phyloP scores from a whole-genome alignment of 2,329 filamentous ascomycete genomes.

The Fusarium acutatum region DNA sequence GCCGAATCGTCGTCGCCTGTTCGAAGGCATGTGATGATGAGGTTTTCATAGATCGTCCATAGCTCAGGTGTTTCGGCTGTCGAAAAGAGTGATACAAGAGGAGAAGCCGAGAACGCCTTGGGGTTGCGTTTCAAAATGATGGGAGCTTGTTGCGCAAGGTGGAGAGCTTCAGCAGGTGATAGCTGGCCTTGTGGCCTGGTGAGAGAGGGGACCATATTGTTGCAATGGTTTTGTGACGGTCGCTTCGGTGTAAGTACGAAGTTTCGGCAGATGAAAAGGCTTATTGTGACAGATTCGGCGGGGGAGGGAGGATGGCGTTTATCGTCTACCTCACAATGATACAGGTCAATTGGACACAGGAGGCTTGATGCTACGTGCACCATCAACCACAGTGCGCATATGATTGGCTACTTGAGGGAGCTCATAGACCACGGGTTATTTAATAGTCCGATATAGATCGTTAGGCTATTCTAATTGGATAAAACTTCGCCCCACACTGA shows the following conservation, averaged over 20 bases:
- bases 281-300: not conserved
- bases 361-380: slow-evolving; percentile 26
- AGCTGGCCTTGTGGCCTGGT: slow-evolving; percentile 66
- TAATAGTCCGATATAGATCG: not conserved
- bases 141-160: slow-evolving; percentile 69
- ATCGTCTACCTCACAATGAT: slow-evolving; percentile 17
- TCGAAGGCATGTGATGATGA: slow-evolving; percentile 83
- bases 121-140: slow-evolving; percentile 62
- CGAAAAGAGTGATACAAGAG: slow-evolving; percentile 62
- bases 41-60: slow-evolving; percentile 88
- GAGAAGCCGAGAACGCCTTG: slow-evolving; percentile 63
- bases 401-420: slow-evolving; percentile 33
- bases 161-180: slow-evolving; percentile 62
- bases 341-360: slow-evolving; percentile 30
- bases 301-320: not conserved
- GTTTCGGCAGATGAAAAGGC: not conserved
- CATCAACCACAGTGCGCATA: not conserved
- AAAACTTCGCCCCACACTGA: not conserved
- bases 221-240: not conserved
- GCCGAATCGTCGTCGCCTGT: slow-evolving; percentile 85
- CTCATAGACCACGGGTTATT: not conserved
- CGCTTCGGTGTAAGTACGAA: not conserved
- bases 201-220: slow-evolving; percentile 60
- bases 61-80: slow-evolving; percentile 77
- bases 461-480: not conserved